A percentile compares a stretch with the other conserved stretches of the same genome.
These are phyloP conservation scores for Amylocarpus encephaloides DNA, from an alignment of 2,329 filamentous ascomycete species.

Conservation along the genomic window DNA sequence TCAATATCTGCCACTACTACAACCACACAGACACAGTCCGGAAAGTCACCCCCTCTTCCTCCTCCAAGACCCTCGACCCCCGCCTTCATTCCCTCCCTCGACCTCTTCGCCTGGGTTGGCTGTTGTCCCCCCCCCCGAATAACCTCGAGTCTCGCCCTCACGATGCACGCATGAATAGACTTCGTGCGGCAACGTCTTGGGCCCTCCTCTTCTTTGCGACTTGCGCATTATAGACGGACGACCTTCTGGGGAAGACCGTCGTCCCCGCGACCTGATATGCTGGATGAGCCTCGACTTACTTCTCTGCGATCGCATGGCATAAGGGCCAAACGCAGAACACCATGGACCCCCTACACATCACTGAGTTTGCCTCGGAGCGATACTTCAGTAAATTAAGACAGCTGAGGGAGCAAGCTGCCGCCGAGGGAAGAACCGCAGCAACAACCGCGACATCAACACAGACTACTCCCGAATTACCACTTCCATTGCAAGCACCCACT, in stretches of 20 bases:
- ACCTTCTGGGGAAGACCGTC: constrained; percentile 18
- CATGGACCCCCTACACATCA: constrained; percentile 58
- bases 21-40: neutral
- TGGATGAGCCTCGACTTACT: constrained; percentile 18
- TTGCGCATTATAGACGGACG: constrained; percentile 19
- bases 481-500: constrained; percentile 17
- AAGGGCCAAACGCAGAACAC: constrained; percentile 25
- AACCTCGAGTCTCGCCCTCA: constrained; percentile 6
- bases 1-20: constrained; percentile 5
- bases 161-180: constrained; percentile 27
- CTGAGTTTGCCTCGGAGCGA: constrained; percentile 60
- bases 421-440: constrained; percentile 27
- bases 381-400: constrained; percentile 58
- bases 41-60: constrained; percentile 2
- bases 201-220: constrained; percentile 11
- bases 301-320: constrained; percentile 29
- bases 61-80: neutral
- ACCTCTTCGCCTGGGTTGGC: neutral
- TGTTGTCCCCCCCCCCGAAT: neutral
- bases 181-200: constrained; percentile 21
- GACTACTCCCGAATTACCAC: constrained; percentile 4
- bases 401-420: constrained; percentile 39
- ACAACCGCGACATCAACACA: constrained; percentile 14
- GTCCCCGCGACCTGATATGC: constrained; percentile 26
- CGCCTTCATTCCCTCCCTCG: neutral